Base-by-base conservation (phyloP, 305 asterid species). In the Salvia sclarea region DNA sequence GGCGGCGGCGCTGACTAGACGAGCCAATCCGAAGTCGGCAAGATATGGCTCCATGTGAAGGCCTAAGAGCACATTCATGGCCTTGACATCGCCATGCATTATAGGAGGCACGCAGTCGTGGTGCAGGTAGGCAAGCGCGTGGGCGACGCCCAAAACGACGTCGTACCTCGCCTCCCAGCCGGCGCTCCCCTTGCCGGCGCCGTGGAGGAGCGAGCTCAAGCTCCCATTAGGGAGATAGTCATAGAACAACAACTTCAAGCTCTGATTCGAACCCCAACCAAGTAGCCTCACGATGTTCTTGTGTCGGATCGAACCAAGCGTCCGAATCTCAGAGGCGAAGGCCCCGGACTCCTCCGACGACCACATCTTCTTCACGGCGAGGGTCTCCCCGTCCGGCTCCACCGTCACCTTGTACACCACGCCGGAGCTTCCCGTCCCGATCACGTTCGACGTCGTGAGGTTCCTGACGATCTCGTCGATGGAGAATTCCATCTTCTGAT, bases 291-390 rank as follows among this genome's bases (percentile, higher is more conserved):
- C 89, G 2, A 94, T 89, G 73, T 91, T 94, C 83, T 91, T 94
- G 81, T 94, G 99, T 33, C 98, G 74, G 79, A 94, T 87, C 25
- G 98, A 89, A 60, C 98, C 88, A 10, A 94, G 83, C 0, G 99
- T 91, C 57, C 61, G 84, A 43, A 91, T 94, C 75, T 94, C 99
- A 4, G 96, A 91, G 33, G 70, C 53, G 64, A 94, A 94, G 2
- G 93, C 91, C 13, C 85, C 96, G 4, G 93, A 77, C 80, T 81
- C 96, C 37, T 91, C 95, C 2, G 93, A 75, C 11, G 99, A 89
- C 98, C 99, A 94, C 98, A 94, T 91, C 76, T 94, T 91, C 75
- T 94, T 94, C 57, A 94, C 95, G 0, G 99, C 99, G 14, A 94
- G 68, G 13, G 83, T 79, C 71, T 69, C 88, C 75, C 99, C 96